phyloP scores from a whole-genome alignment of 2,329 filamentous ascomycete genomes.

The Phoma herbarum region DNA sequence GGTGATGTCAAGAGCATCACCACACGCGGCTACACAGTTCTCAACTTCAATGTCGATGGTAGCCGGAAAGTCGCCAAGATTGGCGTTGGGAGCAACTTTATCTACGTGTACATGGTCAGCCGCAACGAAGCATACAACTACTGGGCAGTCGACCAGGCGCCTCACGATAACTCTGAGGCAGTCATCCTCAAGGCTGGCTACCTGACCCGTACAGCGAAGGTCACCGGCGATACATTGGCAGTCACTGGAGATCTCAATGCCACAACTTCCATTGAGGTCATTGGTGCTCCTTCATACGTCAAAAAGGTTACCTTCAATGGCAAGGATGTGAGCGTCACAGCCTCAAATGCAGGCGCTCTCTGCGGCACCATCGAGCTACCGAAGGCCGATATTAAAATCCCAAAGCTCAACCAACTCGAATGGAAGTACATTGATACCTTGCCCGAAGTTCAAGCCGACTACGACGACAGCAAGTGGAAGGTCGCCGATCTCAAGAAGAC shows the following conservation, averaged over 20 bases:
- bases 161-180: constrained; percentile 41
- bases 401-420: constrained; percentile 64
- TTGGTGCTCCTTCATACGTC: constrained; percentile 64
- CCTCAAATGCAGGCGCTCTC: constrained; percentile 59
- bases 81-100: constrained; percentile 48
- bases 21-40: constrained; percentile 56
- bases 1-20: constrained; percentile 52
- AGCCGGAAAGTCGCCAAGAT: constrained; percentile 63
- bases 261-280: constrained; percentile 72
- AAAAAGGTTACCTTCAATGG: constrained; percentile 71
- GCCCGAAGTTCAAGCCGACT: constrained; percentile 70
- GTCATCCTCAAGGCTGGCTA: constrained; percentile 72
- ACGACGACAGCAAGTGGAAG: constrained; percentile 75
- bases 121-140: constrained; percentile 74
- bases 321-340: constrained; percentile 51
- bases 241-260: constrained; percentile 76
- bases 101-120: constrained; percentile 68
- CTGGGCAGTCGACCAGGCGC: constrained; percentile 66
- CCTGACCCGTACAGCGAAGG: constrained; percentile 67
- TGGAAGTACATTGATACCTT: constrained; percentile 78
- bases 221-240: constrained; percentile 65
- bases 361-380: constrained; percentile 61
- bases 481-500: constrained; percentile 65
- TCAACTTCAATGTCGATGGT: constrained; percentile 65
- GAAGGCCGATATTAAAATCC: constrained; percentile 62